These are phyloP conservation scores for Blastocystis sp. DNA, from an alignment of 352 stramenopile species.

Conservation along the genomic window DNA sequence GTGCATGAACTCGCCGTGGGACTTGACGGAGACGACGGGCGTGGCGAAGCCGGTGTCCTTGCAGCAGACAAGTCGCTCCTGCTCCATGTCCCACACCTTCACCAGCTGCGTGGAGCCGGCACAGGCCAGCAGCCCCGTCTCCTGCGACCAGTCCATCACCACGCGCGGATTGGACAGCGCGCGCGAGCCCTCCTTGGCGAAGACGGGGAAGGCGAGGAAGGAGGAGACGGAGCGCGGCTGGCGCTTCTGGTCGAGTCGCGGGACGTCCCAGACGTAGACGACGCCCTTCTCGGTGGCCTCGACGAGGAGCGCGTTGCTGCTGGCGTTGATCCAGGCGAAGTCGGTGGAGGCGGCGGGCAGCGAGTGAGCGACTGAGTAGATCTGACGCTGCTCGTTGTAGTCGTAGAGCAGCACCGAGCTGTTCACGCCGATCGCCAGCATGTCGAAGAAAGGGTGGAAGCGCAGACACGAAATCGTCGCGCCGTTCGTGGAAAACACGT, in stretches of 20 bases:
- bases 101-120: slow-evolving; percentile 31
- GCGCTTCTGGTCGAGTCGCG: neutral
- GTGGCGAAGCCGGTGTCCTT: neutral
- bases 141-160: slow-evolving; percentile 2
- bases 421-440: neutral
- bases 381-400: slow-evolving; percentile 7
- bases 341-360: neutral
- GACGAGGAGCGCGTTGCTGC: neutral
- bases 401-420: slow-evolving; percentile 28
- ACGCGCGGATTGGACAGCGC: neutral
- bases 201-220: slow-evolving; percentile 42
- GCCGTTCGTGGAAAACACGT: slow-evolving; percentile 30
- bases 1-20: neutral
- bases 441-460: slow-evolving; percentile 28
- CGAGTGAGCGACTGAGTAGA: slow-evolving; percentile 3
- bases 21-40: neutral
- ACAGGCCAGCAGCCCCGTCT: neutral
- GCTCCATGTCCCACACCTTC: slow-evolving; percentile 46
- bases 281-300: slow-evolving; percentile 32
- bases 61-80: slow-evolving; percentile 1
- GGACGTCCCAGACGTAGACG: slow-evolving; percentile 39
- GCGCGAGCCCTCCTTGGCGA: neutral
- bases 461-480: neutral
- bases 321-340: slow-evolving; percentile 33
- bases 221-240: slow-evolving; percentile 17